Evolutionary conservation across 345 rosid species (phyloP).

Genomic region (Capsella bursapastoris): DNA sequence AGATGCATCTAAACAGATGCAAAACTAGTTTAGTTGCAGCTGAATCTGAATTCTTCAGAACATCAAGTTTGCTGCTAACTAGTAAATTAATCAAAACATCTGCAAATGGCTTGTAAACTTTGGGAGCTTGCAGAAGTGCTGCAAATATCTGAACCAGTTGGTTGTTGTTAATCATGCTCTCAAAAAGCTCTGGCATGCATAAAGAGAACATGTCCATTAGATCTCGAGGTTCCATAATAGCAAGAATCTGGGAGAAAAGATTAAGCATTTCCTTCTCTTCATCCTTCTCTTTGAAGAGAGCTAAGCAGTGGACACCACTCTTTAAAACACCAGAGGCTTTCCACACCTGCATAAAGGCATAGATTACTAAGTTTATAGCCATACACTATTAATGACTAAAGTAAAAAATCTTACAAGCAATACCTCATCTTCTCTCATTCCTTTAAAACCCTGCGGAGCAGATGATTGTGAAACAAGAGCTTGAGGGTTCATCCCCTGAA

Average conservation of each 20-base stretch:
- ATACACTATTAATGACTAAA: constrained; percentile 17
- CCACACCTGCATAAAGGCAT: constrained; percentile 67
- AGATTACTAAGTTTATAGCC: constrained; percentile 39
- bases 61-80: constrained; percentile 87
- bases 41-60: constrained; percentile 85
- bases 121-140: constrained; percentile 74
- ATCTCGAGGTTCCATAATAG: constrained; percentile 97
- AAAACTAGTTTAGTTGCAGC: constrained; percentile 84
- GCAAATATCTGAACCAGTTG: constrained; percentile 95
- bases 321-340: constrained; percentile 96
- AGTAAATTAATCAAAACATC: constrained; percentile 92
- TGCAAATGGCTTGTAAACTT: constrained; percentile 88
- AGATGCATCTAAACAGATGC: constrained; percentile 92
- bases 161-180: constrained; percentile 88
- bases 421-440: constrained; percentile 99
- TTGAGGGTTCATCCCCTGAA: constrained; percentile 72
- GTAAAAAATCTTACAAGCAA: constrained; percentile 21
- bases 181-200: constrained; percentile 98
- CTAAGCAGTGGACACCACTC: constrained; percentile 98
- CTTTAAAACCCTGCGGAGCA: constrained; percentile 84
- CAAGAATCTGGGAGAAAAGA: constrained; percentile 88
- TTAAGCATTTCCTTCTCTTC: constrained; percentile 95
- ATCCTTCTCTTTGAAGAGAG: constrained; percentile 97
- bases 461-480: constrained; percentile 69
- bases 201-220: constrained; percentile 98